Conservation (phyloP, 2,329 filamentous ascomycete genomes). For the Colletotrichum euphorbiae region DNA sequence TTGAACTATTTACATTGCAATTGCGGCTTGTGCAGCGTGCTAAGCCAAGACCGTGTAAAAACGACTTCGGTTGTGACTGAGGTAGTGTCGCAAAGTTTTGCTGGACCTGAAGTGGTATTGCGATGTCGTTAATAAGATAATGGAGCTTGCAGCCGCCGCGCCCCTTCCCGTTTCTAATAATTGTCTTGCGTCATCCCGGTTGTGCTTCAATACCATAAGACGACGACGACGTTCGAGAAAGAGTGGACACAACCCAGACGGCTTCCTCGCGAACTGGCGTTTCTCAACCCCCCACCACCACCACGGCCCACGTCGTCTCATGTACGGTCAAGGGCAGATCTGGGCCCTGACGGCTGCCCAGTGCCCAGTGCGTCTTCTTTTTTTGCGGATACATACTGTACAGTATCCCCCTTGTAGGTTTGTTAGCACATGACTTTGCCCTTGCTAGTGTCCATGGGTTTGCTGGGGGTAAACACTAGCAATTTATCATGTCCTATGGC, state of each 20-base stretch:
- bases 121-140: neutral
- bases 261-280: neutral
- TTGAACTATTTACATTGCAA: neutral
- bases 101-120: neutral
- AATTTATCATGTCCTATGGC: too few relatives aligned
- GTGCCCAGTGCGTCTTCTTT: conserved; percentile 28
- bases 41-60: too few relatives aligned
- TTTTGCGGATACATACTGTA: conserved; percentile 12
- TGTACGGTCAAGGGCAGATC: conserved; percentile 27
- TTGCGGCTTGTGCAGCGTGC: neutral
- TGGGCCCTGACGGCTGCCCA: conserved; percentile 27
- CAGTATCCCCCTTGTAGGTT: too few relatives aligned
- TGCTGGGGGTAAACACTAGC: too few relatives aligned
- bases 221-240: conserved; percentile 29
- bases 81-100: neutral
- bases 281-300: neutral
- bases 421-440: too few relatives aligned
- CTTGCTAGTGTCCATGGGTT: too few relatives aligned
- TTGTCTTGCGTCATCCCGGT: neutral
- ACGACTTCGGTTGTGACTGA: neutral
- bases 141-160: neutral
- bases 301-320: conserved; percentile 23
- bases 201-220: conserved; percentile 7
- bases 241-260: conserved; percentile 4
- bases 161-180: neutral